phyloP scores from a whole-genome alignment of 495 filamentous ascomycete species.

The Penicillium bialowiezense region DNA sequence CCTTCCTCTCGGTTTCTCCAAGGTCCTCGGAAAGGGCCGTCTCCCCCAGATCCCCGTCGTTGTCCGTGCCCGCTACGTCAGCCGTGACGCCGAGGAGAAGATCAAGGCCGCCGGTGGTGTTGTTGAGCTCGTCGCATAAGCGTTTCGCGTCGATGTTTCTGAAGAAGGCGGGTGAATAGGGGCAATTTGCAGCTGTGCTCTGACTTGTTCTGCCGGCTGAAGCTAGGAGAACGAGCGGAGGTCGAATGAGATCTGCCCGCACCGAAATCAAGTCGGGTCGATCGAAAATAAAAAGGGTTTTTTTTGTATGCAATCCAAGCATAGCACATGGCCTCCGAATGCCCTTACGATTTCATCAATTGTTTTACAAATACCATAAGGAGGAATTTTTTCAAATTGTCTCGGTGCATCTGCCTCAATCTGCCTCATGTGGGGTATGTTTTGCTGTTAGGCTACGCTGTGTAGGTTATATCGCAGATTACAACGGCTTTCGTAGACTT shows the following conservation, averaged over 20 bases:
- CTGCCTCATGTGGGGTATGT: neutral
- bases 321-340: conserved; percentile 41
- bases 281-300: conserved; percentile 41
- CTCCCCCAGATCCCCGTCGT: conserved; percentile 82
- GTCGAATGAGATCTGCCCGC: conserved; percentile 28
- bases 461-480: too few relatives aligned
- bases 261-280: conserved; percentile 15
- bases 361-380: conserved; percentile 44
- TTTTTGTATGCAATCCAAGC: conserved; percentile 39
- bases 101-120: conserved; percentile 92
- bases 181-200: conserved; percentile 34
- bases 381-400: conserved; percentile 29
- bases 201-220: conserved; percentile 30
- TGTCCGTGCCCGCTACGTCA: conserved; percentile 85
- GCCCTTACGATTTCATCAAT: conserved; percentile 44
- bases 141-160: conserved; percentile 30
- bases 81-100: conserved; percentile 86
- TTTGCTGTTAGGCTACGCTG: too few relatives aligned
- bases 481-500: too few relatives aligned
- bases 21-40: conserved; percentile 90
- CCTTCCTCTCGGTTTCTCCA: conserved; percentile 85
- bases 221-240: conserved; percentile 30
- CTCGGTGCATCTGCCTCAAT: conserved; percentile 2
- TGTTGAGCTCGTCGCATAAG: conserved; percentile 87
- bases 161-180: conserved; percentile 33